A percentile compares a stretch with the other conserved stretches of the same genome.
Evolutionary conservation across 768 basidiomycete species (phyloP).

Genomic region (Suillus subluteus): DNA sequence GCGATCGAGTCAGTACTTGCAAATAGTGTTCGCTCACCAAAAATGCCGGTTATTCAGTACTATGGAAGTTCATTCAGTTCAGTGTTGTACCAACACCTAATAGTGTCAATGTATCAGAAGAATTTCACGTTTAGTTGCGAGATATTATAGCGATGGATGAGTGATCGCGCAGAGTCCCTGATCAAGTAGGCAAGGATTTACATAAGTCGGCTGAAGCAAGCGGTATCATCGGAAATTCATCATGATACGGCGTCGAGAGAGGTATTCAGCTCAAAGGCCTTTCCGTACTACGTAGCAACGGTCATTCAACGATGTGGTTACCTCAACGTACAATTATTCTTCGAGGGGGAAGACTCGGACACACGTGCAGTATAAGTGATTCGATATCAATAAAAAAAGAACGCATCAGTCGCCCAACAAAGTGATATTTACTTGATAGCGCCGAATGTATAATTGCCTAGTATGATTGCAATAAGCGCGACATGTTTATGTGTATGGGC

Average conservation of each 20-base stretch:
- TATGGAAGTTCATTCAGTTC: background rate
- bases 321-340: background rate
- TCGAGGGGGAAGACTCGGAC: background rate
- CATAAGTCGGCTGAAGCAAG: background rate
- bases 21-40: background rate
- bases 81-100: background rate
- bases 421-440: background rate
- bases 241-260: background rate
- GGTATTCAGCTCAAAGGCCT: background rate
- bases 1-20: too few relatives aligned
- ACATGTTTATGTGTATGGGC: background rate
- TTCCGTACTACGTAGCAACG: background rate
- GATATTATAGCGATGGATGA: background rate
- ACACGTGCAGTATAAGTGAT: background rate
- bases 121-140: background rate
- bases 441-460: background rate
- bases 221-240: slow-evolving; percentile 1
- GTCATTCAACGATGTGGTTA: background rate
- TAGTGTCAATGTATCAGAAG: slow-evolving; percentile 6
- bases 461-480: background rate
- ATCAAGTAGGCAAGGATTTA: background rate
- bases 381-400: slow-evolving; percentile 7
- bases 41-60: background rate
- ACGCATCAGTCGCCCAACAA: slow-evolving; percentile 5
- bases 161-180: background rate